phyloP scores from a whole-genome alignment of 208 protist species.

The Leishmania turanica region DNA sequence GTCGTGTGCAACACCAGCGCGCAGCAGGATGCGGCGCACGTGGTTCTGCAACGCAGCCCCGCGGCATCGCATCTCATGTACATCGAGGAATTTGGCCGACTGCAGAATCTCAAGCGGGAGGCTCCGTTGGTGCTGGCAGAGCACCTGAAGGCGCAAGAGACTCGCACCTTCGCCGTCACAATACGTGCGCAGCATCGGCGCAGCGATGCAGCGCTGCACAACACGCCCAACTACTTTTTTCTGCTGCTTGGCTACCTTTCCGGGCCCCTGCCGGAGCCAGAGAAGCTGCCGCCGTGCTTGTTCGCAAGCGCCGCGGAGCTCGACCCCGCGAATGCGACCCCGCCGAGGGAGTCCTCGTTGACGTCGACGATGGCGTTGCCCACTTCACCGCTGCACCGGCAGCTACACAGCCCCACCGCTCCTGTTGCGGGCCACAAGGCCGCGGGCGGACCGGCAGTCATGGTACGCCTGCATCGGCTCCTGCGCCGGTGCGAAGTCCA shows the following conservation, averaged over 20 bases:
- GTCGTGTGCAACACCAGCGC: conserved; percentile 63
- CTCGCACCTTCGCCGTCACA: conserved; percentile 40
- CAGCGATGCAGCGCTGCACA: conserved; percentile 40
- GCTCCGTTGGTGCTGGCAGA: conserved; percentile 47
- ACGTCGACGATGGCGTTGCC: not conserved
- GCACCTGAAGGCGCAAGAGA: conserved; percentile 47
- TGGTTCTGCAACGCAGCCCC: conserved; percentile 77
- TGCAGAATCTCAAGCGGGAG: conserved; percentile 50
- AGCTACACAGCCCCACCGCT: not conserved
- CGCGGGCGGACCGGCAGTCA: not conserved
- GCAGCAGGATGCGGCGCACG: conserved; percentile 50
- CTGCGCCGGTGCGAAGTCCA: conserved; percentile 69
- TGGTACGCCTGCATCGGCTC: conserved; percentile 74
- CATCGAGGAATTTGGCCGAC: conserved; percentile 51
- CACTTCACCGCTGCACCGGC: not conserved
- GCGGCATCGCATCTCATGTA: conserved; percentile 68
- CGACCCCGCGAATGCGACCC: not conserved
- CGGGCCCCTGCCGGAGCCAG: conserved; percentile 4
- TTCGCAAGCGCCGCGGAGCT: not conserved
- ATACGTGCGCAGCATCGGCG: conserved; percentile 67
- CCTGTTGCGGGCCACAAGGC: not conserved
- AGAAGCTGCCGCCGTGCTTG: not conserved
- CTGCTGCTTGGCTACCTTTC: conserved; percentile 66
- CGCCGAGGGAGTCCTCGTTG: not conserved
- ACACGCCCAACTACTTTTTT: conserved; percentile 58